Base-by-base conservation (phyloP, 139 green algal genomes). In the Coccomyxa sp. region DNA sequence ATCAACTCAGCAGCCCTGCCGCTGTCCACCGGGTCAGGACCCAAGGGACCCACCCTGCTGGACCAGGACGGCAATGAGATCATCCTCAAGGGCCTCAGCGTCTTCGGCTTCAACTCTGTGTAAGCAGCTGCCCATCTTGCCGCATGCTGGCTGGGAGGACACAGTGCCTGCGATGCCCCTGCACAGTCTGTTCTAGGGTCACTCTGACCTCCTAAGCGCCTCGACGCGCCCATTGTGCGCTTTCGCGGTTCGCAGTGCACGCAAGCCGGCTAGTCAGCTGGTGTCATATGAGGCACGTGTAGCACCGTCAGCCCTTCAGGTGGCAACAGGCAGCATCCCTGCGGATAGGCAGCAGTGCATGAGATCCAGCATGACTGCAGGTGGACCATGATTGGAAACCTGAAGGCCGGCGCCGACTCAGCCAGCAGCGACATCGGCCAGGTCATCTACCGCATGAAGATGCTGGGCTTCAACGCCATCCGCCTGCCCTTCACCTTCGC, bases 391-490 rank as follows among this genome's bases (percentile, higher is more conserved):
- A 41, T 44, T 35, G 70, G 68, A 39, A 50, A 75, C 54, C 70
- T 82, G 73, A 72, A 35, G 39, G 55, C 31, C 1, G 78, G 78
- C n/a, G 38, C 54, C n/a, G 50, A 73, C 44, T 34, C 44, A n/a
- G 5, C 75, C 4, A 75, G 74, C 16, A 68, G 34, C 12, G 83
- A 87, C 31, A 84, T 90, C 80, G 78, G 76, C n/a, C 84, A 76
- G 34, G 80, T 90, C 39, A 75, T 91, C 34, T 82, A 84, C 27
- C 81, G 86, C 55, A 88, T 89, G 73, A 89, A 90, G 78, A 76
- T 88, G 31, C 81, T 91, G 39, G 87, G 87, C 34, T 91, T 90
- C 81, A 91, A 91, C 44, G 81, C 87, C 55, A 78, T 92, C 10
- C 76, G 88, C 12, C 74, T 92, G 35, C 86, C 87, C 12, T 91